These are phyloP conservation scores for Lentinula lateritia DNA, from an alignment of 768 basidiomycete genomes.

Conservation along the genomic window DNA sequence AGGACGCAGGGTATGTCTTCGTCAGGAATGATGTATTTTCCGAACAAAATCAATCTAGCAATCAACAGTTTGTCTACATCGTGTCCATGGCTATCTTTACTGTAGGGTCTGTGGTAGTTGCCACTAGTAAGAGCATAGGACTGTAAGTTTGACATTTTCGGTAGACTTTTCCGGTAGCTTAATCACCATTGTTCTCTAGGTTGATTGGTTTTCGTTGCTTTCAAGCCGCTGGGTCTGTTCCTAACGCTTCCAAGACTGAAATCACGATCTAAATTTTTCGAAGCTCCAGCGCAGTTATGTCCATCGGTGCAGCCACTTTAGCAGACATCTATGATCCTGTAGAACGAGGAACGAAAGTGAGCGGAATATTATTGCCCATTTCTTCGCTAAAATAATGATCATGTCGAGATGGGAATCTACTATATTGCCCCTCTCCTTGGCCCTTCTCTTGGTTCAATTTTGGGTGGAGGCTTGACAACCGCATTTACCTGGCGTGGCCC, in stretches of 20 bases:
- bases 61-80: slow-evolving; percentile 45
- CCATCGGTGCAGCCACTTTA: slow-evolving; percentile 72
- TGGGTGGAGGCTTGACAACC: slow-evolving; percentile 65
- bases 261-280: slow-evolving; percentile 4
- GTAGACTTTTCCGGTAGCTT: neutral
- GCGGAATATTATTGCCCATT: neutral
- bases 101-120: slow-evolving; percentile 51
- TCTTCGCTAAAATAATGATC: neutral
- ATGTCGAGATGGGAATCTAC: slow-evolving; percentile 63
- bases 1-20: slow-evolving; percentile 55
- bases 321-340: slow-evolving; percentile 74
- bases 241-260: neutral
- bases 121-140: slow-evolving; percentile 46
- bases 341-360: slow-evolving; percentile 62
- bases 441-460: slow-evolving; percentile 62
- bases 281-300: slow-evolving; percentile 61
- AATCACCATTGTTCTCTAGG: neutral
- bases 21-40: too few relatives aligned
- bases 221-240: slow-evolving; percentile 58
- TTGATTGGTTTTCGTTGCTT: slow-evolving; percentile 66
- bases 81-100: slow-evolving; percentile 46
- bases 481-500: slow-evolving; percentile 72
- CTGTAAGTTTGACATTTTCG: slow-evolving; percentile 25
- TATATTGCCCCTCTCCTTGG: slow-evolving; percentile 78
- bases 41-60: neutral